Percentiles rank a stretch among this genome's conserved stretches.
Evolutionary conservation across 2,329 filamentous ascomycete species (phyloP).

Genomic region (Neocatenulostroma microsporum): DNA sequence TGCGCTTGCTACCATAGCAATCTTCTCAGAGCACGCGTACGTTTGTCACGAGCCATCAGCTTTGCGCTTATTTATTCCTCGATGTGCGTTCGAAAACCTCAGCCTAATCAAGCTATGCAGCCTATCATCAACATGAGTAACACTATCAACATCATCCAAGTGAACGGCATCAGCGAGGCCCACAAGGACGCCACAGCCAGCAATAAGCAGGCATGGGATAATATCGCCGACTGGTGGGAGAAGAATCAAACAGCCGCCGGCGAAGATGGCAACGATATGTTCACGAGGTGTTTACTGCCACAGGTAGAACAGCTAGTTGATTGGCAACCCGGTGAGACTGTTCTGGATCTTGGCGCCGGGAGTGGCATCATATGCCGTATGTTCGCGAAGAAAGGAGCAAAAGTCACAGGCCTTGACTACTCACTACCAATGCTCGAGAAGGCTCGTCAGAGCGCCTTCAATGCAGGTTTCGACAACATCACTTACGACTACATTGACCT

Average conservation of each 20-base stretch:
- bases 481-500: conserved; percentile 33
- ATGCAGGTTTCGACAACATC: conserved; percentile 19
- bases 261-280: conserved; percentile 39
- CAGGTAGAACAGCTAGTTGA: conserved; percentile 32
- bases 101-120: neutral
- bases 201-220: conserved; percentile 31
- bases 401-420: conserved; percentile 42
- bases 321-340: conserved; percentile 23
- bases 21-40: no score
- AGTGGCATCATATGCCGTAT: conserved; percentile 44
- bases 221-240: conserved; percentile 40
- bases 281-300: conserved; percentile 37
- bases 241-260: conserved; percentile 22
- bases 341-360: conserved; percentile 44
- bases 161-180: conserved; percentile 4
- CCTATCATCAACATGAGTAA: conserved; percentile 7
- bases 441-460: conserved; percentile 24
- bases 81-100: no score
- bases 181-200: conserved; percentile 3
- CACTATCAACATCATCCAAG: neutral
- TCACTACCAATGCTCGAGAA: conserved; percentile 35
- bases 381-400: conserved; percentile 32
- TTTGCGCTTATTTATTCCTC: no score
- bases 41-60: no score
- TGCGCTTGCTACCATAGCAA: no score